phyloP scores from a whole-genome alignment of 1,139 yeast species.

The Arxiozyma heterogenica region DNA sequence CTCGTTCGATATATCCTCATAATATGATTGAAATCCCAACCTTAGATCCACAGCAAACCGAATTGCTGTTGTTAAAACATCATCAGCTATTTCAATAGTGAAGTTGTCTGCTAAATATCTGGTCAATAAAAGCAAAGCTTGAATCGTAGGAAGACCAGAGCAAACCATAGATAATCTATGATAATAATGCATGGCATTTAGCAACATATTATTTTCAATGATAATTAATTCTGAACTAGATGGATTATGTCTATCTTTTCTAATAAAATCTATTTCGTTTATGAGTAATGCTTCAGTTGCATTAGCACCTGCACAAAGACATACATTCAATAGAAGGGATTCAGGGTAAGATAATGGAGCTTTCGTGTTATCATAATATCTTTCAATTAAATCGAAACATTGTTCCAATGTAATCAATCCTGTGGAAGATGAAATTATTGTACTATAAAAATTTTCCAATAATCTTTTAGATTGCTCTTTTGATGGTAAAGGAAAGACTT shows the following conservation, averaged over 20 bases:
- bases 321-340: slow-evolving; percentile 19
- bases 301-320: slow-evolving; percentile 19
- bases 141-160: slow-evolving; percentile 19
- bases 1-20: slow-evolving; percentile 10
- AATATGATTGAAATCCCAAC: slow-evolving; percentile 14
- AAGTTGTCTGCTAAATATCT: slow-evolving; percentile 17
- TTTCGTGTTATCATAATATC: slow-evolving; percentile 13
- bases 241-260: slow-evolving; percentile 18
- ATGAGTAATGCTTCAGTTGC: slow-evolving; percentile 11
- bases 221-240: slow-evolving; percentile 14
- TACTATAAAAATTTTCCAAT: slow-evolving; percentile 16
- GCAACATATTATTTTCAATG: slow-evolving; percentile 19
- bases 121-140: slow-evolving; percentile 19
- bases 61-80: slow-evolving; percentile 19
- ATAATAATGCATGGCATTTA: slow-evolving; percentile 22
- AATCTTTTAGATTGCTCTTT: slow-evolving; percentile 18
- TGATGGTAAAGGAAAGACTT: slow-evolving; percentile 18
- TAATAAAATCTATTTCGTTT: slow-evolving; percentile 12
- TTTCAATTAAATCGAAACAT: slow-evolving; percentile 14
- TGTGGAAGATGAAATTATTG: slow-evolving; percentile 15
- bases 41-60: slow-evolving; percentile 22
- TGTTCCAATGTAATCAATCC: slow-evolving; percentile 16
- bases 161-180: slow-evolving; percentile 20
- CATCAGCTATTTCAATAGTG: slow-evolving; percentile 20
- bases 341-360: slow-evolving; percentile 20